These are phyloP conservation scores for Tylopilus rubrobrunneus DNA, from an alignment of 768 basidiomycete species.

Conservation along the genomic window DNA sequence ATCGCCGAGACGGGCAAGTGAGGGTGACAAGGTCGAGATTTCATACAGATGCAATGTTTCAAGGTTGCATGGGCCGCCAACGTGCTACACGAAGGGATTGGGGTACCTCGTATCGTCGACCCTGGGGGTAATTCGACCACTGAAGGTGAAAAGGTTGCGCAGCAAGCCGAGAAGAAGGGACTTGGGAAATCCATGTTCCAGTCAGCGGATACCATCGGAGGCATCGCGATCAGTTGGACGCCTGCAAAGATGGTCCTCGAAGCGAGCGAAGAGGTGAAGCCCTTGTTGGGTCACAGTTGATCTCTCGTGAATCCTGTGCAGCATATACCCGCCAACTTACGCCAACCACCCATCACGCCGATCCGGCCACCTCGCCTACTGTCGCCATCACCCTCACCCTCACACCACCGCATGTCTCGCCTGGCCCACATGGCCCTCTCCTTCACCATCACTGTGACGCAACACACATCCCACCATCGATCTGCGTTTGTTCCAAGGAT, in stretches of 20 bases:
- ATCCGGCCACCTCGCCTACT: conserved; percentile 62
- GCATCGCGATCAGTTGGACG: conserved; percentile 96
- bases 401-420: no score
- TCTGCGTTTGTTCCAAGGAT: no score
- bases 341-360: conserved; percentile 49
- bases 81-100: conserved; percentile 93
- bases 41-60: conserved; percentile 98
- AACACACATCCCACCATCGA: no score
- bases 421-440: no score
- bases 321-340: conserved; percentile 50
- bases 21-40: conserved; percentile 72
- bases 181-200: conserved; percentile 85
- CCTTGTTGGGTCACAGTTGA: conserved; percentile 40
- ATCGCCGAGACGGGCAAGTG: conserved; percentile 64
- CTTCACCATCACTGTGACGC: no score
- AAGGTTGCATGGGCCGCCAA: conserved; percentile 98
- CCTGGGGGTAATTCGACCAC: conserved; percentile 74
- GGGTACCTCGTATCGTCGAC: conserved; percentile 89
- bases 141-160: conserved; percentile 63
- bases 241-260: conserved; percentile 99
- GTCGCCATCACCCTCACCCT: no score
- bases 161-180: conserved; percentile 79
- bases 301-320: conserved; percentile 76
- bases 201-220: conserved; percentile 85
- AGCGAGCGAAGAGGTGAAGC: conserved; percentile 81